Percentiles rank a stretch among this genome's conserved stretches.
These are phyloP conservation scores for Eucalyptus cloeziana DNA, from an alignment of 345 rosid genomes.

Conservation along the genomic window DNA sequence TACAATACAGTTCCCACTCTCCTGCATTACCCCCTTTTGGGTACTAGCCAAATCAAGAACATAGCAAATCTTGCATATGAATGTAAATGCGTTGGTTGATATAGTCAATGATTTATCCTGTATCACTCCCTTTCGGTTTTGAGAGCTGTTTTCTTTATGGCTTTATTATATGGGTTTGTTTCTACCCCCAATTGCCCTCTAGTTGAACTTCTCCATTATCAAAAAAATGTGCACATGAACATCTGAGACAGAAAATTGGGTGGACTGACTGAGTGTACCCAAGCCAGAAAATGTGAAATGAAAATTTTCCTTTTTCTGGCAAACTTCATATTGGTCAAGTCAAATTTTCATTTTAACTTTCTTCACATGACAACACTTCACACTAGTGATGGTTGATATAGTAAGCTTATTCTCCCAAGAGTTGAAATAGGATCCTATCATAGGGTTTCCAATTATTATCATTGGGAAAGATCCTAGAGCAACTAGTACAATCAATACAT, in stretches of 20 bases:
- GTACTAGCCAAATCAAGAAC: no score
- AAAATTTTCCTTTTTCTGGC: not conserved
- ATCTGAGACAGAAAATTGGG: not conserved
- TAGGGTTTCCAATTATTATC: fast-evolving
- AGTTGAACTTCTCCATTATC: not conserved
- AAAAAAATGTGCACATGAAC: not conserved
- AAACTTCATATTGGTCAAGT: not conserved
- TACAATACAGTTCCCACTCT: not conserved
- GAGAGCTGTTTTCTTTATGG: not conserved
- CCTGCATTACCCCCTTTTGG: no score
- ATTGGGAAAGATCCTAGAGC: not conserved
- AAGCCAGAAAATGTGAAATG: not conserved
- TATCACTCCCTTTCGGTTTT: not conserved
- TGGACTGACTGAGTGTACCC: not conserved
- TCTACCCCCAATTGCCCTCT: not conserved
- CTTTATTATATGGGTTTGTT: not conserved
- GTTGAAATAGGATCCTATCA: not conserved
- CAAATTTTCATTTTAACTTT: not conserved
- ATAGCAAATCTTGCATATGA: not conserved
- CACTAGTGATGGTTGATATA: not conserved
- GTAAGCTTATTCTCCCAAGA: not conserved
- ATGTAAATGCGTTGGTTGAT: not conserved
- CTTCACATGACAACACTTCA: not conserved
- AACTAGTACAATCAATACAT: not conserved
- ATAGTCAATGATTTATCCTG: not conserved